Conservation (phyloP, 75 land plant genomes). For the Pinus albicaulis region DNA sequence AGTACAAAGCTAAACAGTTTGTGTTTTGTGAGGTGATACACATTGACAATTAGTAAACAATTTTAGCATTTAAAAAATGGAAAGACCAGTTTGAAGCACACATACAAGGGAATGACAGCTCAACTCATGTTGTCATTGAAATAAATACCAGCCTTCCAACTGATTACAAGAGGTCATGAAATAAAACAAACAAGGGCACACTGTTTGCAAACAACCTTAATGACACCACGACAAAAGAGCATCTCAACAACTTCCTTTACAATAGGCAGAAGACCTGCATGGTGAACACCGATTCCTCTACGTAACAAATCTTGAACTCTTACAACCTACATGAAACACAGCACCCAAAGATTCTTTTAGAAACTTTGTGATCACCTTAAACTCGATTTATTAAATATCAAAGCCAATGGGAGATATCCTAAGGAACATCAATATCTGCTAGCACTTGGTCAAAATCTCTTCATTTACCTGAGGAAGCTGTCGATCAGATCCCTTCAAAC, state of each 20-base stretch:
- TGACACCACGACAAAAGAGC: slow-evolving; percentile 98
- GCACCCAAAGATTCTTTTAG: not conserved
- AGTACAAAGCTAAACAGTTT: not conserved
- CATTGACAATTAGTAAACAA: not conserved
- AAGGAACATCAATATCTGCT: not conserved
- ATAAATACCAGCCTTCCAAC: not conserved
- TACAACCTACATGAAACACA: slow-evolving; percentile 47
- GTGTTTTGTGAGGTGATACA: not conserved
- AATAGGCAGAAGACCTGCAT: slow-evolving; percentile 98
- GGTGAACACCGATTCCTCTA: slow-evolving; percentile 97
- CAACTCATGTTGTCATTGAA: not conserved
- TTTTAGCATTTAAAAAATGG: not conserved
- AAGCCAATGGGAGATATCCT: not conserved
- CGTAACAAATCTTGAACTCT: slow-evolving; percentile 75
- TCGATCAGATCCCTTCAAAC: slow-evolving; percentile 95
- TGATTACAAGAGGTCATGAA: not conserved
- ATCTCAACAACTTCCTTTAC: slow-evolving; percentile 99
- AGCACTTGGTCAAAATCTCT: not conserved
- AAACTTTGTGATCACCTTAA: not conserved
- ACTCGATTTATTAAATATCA: not conserved
- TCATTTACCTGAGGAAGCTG: slow-evolving; percentile 82
- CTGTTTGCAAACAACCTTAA: slow-evolving; percentile 61
- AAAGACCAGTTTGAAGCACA: not conserved
- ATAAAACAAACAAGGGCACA: not conserved
- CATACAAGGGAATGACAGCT: not conserved